Evolutionary conservation across 2,329 filamentous ascomycete genomes (phyloP).

Genomic region (Diaporthe australafricana): DNA sequence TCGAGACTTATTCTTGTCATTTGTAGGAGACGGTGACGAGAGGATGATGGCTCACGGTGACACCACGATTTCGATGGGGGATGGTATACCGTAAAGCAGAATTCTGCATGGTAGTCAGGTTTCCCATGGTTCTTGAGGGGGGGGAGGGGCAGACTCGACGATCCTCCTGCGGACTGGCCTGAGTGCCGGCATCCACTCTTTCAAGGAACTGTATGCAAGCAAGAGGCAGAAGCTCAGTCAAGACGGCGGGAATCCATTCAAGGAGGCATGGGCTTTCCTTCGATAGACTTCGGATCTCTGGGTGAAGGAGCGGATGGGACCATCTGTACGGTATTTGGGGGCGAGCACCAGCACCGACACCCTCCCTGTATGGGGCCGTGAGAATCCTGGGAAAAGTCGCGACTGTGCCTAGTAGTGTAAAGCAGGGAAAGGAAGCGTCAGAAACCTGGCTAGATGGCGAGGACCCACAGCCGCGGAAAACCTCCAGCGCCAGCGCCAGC

Average conservation of each 20-base stretch:
- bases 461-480: constrained; percentile 21
- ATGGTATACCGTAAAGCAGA: background rate
- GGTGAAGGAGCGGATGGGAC: background rate
- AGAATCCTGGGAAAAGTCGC: background rate
- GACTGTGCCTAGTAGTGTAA: constrained; percentile 11
- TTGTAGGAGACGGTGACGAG: background rate
- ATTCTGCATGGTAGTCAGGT: background rate
- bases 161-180: background rate
- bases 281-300: background rate
- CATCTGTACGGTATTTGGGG: too few relatives aligned
- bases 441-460: constrained; percentile 15
- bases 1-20: background rate
- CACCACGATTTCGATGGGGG: background rate
- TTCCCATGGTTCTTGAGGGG: background rate
- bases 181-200: background rate
- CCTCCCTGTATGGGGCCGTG: too few relatives aligned
- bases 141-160: background rate
- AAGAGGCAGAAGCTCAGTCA: background rate
- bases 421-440: constrained; percentile 18
- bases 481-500: constrained; percentile 10
- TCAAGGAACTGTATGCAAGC: background rate
- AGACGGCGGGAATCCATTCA: background rate
- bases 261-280: background rate
- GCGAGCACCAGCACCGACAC: too few relatives aligned
- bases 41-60: background rate